Evolutionary conservation across 2,329 filamentous ascomycete species (phyloP).

Genomic region (Claviceps monticola): DNA sequence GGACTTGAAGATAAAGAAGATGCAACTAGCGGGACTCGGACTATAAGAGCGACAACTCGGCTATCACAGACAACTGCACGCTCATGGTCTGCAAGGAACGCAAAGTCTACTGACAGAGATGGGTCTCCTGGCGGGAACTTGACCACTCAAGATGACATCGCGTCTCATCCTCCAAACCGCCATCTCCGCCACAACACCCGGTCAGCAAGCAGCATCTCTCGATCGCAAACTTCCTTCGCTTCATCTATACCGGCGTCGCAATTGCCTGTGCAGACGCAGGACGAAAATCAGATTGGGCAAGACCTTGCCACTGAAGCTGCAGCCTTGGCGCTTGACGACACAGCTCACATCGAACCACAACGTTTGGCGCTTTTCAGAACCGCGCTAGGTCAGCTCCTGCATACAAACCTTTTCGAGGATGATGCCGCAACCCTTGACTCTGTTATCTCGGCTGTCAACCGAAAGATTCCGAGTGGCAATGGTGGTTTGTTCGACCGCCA

Average conservation of each 20-base stretch:
- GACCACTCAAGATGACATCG: not conserved
- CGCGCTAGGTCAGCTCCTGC: slow-evolving; percentile 70
- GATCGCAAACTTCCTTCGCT: slow-evolving; percentile 51
- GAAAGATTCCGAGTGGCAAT: slow-evolving; percentile 38
- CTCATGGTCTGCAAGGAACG: slow-evolving; percentile 6
- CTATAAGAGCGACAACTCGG: slow-evolving; percentile 14
- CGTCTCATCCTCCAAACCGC: slow-evolving; percentile 21
- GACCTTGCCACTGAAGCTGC: slow-evolving; percentile 29
- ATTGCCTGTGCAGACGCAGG: slow-evolving; percentile 32
- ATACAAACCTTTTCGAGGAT: slow-evolving; percentile 70
- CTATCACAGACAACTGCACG: not conserved
- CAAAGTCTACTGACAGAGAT: slow-evolving; percentile 16
- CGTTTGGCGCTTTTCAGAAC: slow-evolving; percentile 65
- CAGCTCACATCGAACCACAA: slow-evolving; percentile 38
- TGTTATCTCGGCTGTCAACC: slow-evolving; percentile 69
- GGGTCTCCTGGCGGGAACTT: slow-evolving; percentile 8
- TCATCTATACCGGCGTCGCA: slow-evolving; percentile 71
- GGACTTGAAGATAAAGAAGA: slow-evolving; percentile 42
- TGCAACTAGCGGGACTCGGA: slow-evolving; percentile 32
- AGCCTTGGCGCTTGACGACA: slow-evolving; percentile 25
- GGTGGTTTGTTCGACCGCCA: slow-evolving; percentile 50
- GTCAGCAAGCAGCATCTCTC: slow-evolving; percentile 24
- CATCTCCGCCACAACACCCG: slow-evolving; percentile 24
- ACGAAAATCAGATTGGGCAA: slow-evolving; percentile 29
- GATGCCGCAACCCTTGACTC: slow-evolving; percentile 66